Evolutionary conservation across 805 yeast species (phyloP).

Genomic region (Dipodascus albidus): DNA sequence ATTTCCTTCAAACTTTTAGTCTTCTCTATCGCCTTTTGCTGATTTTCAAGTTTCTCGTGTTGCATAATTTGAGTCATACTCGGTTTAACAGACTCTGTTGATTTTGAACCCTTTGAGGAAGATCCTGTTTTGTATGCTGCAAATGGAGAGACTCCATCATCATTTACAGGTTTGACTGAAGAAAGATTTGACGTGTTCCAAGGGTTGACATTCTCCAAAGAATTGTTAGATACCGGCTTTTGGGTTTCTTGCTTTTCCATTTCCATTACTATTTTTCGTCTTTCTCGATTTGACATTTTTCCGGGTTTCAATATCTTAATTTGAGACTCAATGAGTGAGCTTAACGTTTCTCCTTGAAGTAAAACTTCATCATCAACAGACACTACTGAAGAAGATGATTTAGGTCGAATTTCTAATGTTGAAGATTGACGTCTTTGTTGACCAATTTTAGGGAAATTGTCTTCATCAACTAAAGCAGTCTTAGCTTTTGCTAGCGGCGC

Average conservation of each 20-base stretch:
- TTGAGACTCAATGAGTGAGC: neutral
- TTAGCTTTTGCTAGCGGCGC: neutral
- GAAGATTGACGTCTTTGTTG: neutral
- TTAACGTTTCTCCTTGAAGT: neutral
- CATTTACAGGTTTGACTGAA: neutral
- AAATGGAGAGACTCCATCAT: slow-evolving; percentile 4
- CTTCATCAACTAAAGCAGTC: neutral
- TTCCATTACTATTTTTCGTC: neutral
- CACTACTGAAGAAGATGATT: neutral
- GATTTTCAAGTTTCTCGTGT: slow-evolving; percentile 32
- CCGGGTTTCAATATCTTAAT: neutral
- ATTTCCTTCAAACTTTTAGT: slow-evolving; percentile 50
- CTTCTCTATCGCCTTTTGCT: slow-evolving; percentile 25
- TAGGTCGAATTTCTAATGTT: neutral
- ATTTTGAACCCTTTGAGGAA: neutral
- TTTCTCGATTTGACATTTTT: neutral
- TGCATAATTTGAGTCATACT: slow-evolving; percentile 19
- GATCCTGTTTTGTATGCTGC: slow-evolving; percentile 1
- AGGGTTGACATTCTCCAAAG: neutral
- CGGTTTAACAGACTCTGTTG: neutral
- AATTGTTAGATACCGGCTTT: slow-evolving; percentile 5
- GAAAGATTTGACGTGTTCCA: neutral
- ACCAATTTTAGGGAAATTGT: neutral
- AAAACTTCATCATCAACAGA: neutral
- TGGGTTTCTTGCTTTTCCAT: neutral